phyloP scores from a whole-genome alignment of 768 basidiomycete genomes.

The Phlegmacium glaucopus region DNA sequence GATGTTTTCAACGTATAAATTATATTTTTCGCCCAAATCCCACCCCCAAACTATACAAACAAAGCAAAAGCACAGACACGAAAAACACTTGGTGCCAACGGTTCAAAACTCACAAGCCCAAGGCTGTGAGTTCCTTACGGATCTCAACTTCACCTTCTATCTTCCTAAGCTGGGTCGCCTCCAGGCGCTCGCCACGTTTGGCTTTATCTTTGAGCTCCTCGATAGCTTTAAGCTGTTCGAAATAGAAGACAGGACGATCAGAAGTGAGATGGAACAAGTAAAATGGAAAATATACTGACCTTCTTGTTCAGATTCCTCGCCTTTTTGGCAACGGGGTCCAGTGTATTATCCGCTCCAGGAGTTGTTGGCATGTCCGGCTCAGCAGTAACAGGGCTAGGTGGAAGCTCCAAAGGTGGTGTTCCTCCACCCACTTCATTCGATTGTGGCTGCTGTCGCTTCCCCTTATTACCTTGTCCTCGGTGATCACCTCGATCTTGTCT shows the following conservation, averaged over 20 bases:
- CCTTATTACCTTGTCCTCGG: background rate
- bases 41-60: no score
- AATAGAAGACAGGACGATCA: background rate
- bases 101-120: slow-evolving; percentile 26
- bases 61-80: no score
- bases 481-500: background rate
- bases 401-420: no score
- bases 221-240: slow-evolving; percentile 90
- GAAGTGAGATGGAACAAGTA: background rate
- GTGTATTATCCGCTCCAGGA: slow-evolving; percentile 49
- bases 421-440: slow-evolving; percentile 21
- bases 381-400: slow-evolving; percentile 5
- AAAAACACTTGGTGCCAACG: no score
- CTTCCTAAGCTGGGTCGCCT: slow-evolving; percentile 95
- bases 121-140: slow-evolving; percentile 64
- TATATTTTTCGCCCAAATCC: no score
- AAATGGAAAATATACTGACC: slow-evolving; percentile 40
- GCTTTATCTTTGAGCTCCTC: slow-evolving; percentile 95
- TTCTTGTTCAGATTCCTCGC: slow-evolving; percentile 94
- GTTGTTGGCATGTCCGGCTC: slow-evolving; percentile 43
- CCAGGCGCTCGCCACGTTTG: slow-evolving; percentile 85
- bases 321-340: slow-evolving; percentile 89
- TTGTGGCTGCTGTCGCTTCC: no score
- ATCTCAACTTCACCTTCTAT: slow-evolving; percentile 90
- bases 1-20: no score